Percentiles rank a stretch among this genome's conserved stretches.
Conservation (phyloP, 2,329 filamentous ascomycete genomes). For the Alternaria brassicae region DNA sequence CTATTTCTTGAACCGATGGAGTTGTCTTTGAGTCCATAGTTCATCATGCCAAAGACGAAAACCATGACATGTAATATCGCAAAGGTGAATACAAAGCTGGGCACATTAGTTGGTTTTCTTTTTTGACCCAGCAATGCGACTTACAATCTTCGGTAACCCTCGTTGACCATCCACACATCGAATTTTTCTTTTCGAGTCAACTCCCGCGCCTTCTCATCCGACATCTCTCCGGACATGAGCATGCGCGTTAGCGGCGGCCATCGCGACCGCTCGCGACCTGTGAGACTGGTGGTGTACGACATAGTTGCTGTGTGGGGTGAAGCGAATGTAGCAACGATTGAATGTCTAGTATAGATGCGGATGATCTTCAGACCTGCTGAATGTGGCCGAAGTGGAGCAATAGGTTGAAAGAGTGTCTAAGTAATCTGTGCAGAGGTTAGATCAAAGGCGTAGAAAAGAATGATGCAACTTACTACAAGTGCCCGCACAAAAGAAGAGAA, state of each 20-base stretch:
- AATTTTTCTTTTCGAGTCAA: conserved; percentile 75
- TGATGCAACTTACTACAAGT: conserved; percentile 45
- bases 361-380: conserved; percentile 52
- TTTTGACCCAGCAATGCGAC: conserved; percentile 44
- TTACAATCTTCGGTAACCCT: conserved; percentile 81
- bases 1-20: conserved; percentile 68
- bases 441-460: conserved; percentile 9
- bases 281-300: conserved; percentile 45
- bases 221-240: conserved; percentile 84
- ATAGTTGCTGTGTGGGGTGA: conserved; percentile 29
- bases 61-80: conserved; percentile 75
- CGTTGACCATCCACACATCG: conserved; percentile 88
- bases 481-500: conserved; percentile 51
- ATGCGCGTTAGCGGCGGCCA: conserved; percentile 84
- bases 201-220: conserved; percentile 72
- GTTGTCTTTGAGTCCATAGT: conserved; percentile 79
- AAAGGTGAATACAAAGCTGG: conserved; percentile 78
- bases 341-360: conserved; percentile 33
- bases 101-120: conserved; percentile 35
- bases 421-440: conserved; percentile 39
- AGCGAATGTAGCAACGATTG: conserved; percentile 18
- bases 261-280: conserved; percentile 71
- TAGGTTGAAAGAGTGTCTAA: conserved; percentile 40
- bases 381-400: conserved; percentile 38
- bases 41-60: conserved; percentile 80